These are phyloP conservation scores for Fusarium sarcochroum DNA, from an alignment of 2,329 filamentous ascomycete genomes.

Conservation along the genomic window DNA sequence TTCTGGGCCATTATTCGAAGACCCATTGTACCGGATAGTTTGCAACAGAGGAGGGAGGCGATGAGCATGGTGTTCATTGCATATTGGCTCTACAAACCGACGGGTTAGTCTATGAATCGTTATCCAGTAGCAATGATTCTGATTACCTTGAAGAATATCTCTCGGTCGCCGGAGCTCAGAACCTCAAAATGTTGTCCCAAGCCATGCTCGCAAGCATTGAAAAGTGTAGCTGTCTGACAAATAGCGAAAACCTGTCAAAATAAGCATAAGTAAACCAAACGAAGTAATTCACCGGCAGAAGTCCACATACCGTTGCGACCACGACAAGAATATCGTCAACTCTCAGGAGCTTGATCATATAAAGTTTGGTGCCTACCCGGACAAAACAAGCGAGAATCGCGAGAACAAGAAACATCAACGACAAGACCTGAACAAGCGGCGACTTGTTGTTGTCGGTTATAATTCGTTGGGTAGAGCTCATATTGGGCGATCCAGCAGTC, in stretches of 20 bases:
- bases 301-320: constrained; percentile 44
- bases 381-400: constrained; percentile 46
- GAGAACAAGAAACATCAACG: constrained; percentile 50
- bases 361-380: constrained; percentile 47
- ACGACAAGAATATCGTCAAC: constrained; percentile 47
- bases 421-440: constrained; percentile 49
- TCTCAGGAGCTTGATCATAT: constrained; percentile 50
- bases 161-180: constrained; percentile 24
- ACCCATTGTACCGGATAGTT: constrained; percentile 48
- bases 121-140: no score
- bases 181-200: constrained; percentile 40
- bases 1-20: constrained; percentile 44
- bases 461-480: constrained; percentile 44
- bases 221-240: constrained; percentile 42
- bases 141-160: constrained; percentile 48
- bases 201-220: constrained; percentile 43
- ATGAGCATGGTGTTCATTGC: constrained; percentile 47
- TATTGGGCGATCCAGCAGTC: constrained; percentile 21
- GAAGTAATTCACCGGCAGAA: background rate
- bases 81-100: constrained; percentile 45
- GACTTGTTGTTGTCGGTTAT: constrained; percentile 51
- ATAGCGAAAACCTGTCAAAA: constrained; percentile 35
- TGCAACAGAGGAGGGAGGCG: constrained; percentile 45
- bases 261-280: background rate
- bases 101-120: constrained; percentile 11